A percentile compares a stretch with the other conserved stretches of the same genome.
phyloP scores from a whole-genome alignment of 495 filamentous ascomycete species.

The Clohesyomyces aquaticus region DNA sequence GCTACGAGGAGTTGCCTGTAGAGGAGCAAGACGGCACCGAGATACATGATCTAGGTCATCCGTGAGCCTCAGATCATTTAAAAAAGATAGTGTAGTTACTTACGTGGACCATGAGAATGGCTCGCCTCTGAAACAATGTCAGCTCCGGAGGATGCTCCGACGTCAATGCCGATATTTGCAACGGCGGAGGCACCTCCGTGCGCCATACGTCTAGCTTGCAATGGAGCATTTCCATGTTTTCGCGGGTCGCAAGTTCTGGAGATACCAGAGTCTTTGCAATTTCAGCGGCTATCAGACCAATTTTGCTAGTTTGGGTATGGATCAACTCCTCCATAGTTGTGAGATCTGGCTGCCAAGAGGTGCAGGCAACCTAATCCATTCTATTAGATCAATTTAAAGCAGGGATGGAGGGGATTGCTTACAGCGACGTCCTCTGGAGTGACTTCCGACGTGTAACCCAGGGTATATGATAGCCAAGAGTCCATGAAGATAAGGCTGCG shows the following conservation, averaged over 20 bases:
- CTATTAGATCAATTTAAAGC: too few species aligned
- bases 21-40: constrained; percentile 39
- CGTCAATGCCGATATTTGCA: constrained; percentile 28
- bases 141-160: constrained; percentile 15
- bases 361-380: constrained; percentile 30
- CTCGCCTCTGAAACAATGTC: constrained; percentile 29
- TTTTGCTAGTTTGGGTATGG: constrained; percentile 32
- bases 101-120: constrained; percentile 40
- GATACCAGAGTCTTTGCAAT: constrained; percentile 34
- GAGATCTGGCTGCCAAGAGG: neutral
- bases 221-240: constrained; percentile 25
- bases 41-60: constrained; percentile 35
- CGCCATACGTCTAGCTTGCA: constrained; percentile 34
- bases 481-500: constrained; percentile 40
- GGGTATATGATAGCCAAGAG: constrained; percentile 40
- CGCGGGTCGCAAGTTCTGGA: constrained; percentile 23
- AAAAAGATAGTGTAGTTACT: neutral
- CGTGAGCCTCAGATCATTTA: neutral
- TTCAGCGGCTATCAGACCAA: constrained; percentile 38
- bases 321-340: constrained; percentile 30
- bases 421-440: constrained; percentile 28
- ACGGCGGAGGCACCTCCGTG: constrained; percentile 19
- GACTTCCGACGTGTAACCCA: constrained; percentile 33
- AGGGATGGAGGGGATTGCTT: constrained; percentile 5
- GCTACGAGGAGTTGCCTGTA: constrained; percentile 32